Base-by-base conservation (phyloP, 495 filamentous ascomycete genomes). In the Beverwykella pulmonaria region DNA sequence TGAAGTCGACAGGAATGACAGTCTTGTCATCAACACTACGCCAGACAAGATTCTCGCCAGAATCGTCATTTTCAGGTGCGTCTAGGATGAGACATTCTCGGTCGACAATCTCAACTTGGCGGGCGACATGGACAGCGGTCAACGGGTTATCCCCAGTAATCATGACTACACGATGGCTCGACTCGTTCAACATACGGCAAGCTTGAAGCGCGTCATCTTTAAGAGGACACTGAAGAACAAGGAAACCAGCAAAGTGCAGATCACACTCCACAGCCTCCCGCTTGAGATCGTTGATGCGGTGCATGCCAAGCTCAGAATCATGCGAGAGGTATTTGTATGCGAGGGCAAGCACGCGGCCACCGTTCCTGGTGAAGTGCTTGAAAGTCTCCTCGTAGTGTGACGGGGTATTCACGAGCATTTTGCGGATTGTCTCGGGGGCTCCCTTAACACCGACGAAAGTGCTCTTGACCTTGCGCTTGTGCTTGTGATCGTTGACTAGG, bases 91-190 rank as follows among this genome's bases (percentile, higher is more conserved):
- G 82, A 41, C 95, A 91, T 25, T 98, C 94, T 12, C 94, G 88
- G 70, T 99, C 94, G 22, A 99, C 91, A 74, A 99, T 99, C 72
- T 99, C 94, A 39, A 99, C 94, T 74, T 98, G 87, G 47, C 88
- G 88, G 14, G 94, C 94, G 63, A 99, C 94, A 74, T 99, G 93
- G 25, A 94, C 90, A 68, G 94, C 94, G 23, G 94, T 99, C 44
- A 99, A 83, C 22, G 94, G 93, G 74, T 99, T 99, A 77, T 99
- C 94, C 71, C 94, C 94, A 52, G 94, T 99, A 61, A 99, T 99
- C 94, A 99, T 99, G 70, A 98, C 90, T 60, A 95, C 91, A 68
- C 94, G 92, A 79, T 99, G 94, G 78, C 92, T 96, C 77, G 93
- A 97, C 79, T 98, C 95, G 74, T 97, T 99, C 61, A 99, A 83